A percentile compares a stretch with the other conserved stretches of the same genome.
phyloP scores from a whole-genome alignment of 2,329 filamentous ascomycete species.

The Thyridium curvatum region DNA sequence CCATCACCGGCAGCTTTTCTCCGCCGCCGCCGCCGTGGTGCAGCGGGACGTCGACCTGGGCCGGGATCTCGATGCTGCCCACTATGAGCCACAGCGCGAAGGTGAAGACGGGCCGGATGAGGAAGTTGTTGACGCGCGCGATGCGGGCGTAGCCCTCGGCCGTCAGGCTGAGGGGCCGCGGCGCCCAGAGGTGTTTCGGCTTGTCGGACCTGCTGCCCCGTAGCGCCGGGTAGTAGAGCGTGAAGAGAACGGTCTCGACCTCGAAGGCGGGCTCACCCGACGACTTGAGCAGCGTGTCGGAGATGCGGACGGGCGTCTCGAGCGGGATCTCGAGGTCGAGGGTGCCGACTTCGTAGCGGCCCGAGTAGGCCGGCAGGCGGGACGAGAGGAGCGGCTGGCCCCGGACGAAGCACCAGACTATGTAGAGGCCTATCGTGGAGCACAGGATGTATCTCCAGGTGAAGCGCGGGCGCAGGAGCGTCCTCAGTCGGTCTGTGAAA shows the following conservation, averaged over 20 bases:
- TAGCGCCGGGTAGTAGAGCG: constrained; percentile 40
- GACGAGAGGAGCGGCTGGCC: constrained; percentile 36
- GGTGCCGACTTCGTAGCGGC: constrained; percentile 36
- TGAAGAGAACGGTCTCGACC: constrained; percentile 40
- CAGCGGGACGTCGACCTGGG: constrained; percentile 13
- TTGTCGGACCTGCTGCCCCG: constrained; percentile 13
- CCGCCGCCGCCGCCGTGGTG: constrained; percentile 2
- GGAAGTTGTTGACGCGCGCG: constrained; percentile 33
- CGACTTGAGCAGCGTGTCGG: constrained; percentile 30
- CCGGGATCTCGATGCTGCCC: constrained; percentile 25
- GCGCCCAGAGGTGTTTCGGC: constrained; percentile 35
- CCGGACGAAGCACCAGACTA: constrained; percentile 30
- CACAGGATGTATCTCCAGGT: constrained; percentile 24
- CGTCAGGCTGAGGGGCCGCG: constrained; percentile 33
- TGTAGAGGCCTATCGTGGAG: constrained; percentile 21
- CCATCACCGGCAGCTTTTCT: constrained; percentile 31
- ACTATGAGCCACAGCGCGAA: constrained; percentile 33
- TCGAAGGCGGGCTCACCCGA: constrained; percentile 33
- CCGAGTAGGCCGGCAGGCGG: constrained; percentile 35
- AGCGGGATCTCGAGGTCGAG: constrained; percentile 36
- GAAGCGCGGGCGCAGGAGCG: constrained; percentile 1
- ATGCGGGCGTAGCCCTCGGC: constrained; percentile 40
- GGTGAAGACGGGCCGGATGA: constrained; percentile 35
- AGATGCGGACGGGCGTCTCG: constrained; percentile 12
- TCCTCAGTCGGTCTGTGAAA: too few relatives aligned